These are phyloP conservation scores for Pistacia integerrima DNA, from an alignment of 345 rosid species.

Conservation along the genomic window DNA sequence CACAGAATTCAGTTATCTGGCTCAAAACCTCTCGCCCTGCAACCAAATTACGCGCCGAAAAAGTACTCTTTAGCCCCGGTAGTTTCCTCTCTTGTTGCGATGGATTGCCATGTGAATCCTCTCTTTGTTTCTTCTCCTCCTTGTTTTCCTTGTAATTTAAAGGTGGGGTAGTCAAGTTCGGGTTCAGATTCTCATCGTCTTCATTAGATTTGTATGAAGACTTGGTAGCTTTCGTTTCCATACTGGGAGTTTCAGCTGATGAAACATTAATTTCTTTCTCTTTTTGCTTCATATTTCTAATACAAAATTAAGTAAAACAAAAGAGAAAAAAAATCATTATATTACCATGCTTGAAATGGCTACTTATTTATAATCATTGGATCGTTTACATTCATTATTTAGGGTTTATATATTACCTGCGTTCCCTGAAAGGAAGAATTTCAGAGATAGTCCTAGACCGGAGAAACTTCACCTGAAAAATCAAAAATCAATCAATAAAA, in stretches of 20 bases:
- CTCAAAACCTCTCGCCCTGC: conserved; percentile 23
- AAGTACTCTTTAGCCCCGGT: conserved; percentile 18
- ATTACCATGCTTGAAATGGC: too few species aligned
- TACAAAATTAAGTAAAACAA: background rate
- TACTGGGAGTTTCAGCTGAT: background rate
- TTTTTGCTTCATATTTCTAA: conserved; percentile 17
- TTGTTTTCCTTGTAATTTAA: background rate
- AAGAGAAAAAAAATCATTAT: background rate
- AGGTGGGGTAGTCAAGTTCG: conserved; percentile 11
- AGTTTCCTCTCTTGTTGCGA: background rate
- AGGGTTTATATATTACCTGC: conserved; percentile 9
- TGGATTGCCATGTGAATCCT: background rate
- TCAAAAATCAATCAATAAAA: too few species aligned
- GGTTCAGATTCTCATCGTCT: conserved; percentile 27
- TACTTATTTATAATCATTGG: too few species aligned
- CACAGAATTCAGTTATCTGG: conserved; percentile 26
- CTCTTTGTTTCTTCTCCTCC: conserved; percentile 10
- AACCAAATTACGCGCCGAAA: conserved; percentile 22
- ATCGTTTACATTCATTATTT: background rate
- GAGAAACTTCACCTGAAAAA: conserved; percentile 24
- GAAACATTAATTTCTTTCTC: background rate
- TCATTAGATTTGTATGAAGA: background rate
- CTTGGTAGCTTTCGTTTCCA: background rate
- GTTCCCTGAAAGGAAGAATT: conserved; percentile 25
- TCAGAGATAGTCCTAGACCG: conserved; percentile 24